Conservation (phyloP, 768 basidiomycete species). For the Pleurotus eryngii region DNA sequence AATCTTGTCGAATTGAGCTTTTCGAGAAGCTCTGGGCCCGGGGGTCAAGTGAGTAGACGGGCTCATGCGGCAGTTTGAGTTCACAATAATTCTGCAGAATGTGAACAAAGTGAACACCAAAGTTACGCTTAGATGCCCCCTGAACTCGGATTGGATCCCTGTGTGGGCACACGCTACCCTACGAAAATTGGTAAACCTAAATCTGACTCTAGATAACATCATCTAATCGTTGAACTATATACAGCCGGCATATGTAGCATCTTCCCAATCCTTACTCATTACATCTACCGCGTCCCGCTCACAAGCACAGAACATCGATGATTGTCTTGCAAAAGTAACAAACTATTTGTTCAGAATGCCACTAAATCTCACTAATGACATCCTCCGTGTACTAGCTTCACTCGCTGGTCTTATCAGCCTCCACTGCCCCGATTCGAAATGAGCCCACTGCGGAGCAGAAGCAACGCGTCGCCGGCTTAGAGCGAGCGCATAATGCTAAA, state of each 20-base stretch:
- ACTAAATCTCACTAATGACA: not conserved
- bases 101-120: constrained; percentile 92
- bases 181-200: too few species aligned
- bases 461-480: constrained; percentile 45
- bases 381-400: constrained; percentile 42
- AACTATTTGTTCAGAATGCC: not conserved
- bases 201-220: too few species aligned
- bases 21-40: constrained; percentile 80
- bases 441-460: constrained; percentile 55
- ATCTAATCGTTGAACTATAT: not conserved
- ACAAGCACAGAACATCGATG: constrained; percentile 72
- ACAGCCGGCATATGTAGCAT: constrained; percentile 66
- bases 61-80: too few species aligned
- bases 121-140: constrained; percentile 57
- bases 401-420: constrained; percentile 42
- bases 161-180: constrained; percentile 44
- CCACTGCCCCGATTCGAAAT: constrained; percentile 44
- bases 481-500: constrained; percentile 43
- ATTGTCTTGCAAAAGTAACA: constrained; percentile 63
- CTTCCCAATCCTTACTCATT: constrained; percentile 63
- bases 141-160: constrained; percentile 67
- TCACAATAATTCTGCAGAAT: too few species aligned
- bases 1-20: constrained; percentile 60
- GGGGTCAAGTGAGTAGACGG: constrained; percentile 76
- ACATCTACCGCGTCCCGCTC: constrained; percentile 73